Conservation (phyloP, 495 filamentous ascomycete species). For the Filosporella fistucella region DNA sequence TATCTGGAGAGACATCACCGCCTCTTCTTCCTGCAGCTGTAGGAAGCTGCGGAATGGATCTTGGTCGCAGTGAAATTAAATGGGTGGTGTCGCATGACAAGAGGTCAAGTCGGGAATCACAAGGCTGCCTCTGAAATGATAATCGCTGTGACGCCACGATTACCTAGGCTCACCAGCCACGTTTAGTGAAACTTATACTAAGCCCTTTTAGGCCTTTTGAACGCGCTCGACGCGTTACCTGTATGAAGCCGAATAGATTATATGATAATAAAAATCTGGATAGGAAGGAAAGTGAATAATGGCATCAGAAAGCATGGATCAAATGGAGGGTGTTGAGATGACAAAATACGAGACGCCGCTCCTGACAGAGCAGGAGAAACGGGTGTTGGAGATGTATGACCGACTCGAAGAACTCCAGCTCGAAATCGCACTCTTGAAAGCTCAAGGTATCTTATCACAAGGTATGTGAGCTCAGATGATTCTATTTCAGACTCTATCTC, state of each 20-base stretch:
- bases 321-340: constrained; percentile 21
- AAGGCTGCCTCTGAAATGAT: constrained; percentile 1
- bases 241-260: too few species aligned
- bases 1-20: constrained; percentile 70
- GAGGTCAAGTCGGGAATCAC: constrained; percentile 5
- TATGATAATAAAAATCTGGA: too few species aligned
- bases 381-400: constrained; percentile 63
- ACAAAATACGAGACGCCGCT: constrained; percentile 27
- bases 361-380: constrained; percentile 56
- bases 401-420: constrained; percentile 64
- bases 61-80: not conserved
- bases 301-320: not conserved
- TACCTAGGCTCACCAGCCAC: too few species aligned
- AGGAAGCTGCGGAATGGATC: constrained; percentile 14
- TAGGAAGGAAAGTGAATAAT: not conserved
- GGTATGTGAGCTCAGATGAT: constrained; percentile 18
- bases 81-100: constrained; percentile 7
- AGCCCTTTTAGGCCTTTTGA: too few species aligned
- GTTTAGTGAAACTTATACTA: too few species aligned
- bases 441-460: constrained; percentile 34
- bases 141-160: too few species aligned
- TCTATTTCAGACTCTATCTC: too few species aligned
- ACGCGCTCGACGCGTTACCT: too few species aligned
- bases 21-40: constrained; percentile 21
- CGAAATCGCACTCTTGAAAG: constrained; percentile 62